These are phyloP conservation scores for Hyaloscypha hepaticicola DNA, from an alignment of 495 filamentous ascomycete species.

Conservation along the genomic window DNA sequence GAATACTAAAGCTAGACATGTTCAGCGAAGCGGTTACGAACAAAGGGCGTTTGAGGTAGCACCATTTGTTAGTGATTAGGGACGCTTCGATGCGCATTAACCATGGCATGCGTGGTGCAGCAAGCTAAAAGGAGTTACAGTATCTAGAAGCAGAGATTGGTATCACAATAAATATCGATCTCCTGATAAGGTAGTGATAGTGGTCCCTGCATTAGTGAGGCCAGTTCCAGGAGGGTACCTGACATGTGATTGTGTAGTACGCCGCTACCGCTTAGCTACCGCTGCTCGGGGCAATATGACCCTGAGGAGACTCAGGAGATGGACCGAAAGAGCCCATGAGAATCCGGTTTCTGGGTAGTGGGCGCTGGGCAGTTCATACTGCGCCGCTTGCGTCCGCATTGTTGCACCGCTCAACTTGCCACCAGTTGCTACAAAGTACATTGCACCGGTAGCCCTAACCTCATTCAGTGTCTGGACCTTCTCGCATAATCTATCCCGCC, in stretches of 20 bases:
- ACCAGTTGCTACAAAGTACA: too few species aligned
- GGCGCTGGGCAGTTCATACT: too few species aligned
- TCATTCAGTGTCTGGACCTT: background rate
- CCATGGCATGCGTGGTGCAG: constrained; percentile 30
- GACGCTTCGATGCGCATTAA: constrained; percentile 14
- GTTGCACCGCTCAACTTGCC: too few species aligned
- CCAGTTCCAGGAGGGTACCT: too few species aligned
- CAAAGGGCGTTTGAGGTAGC: background rate
- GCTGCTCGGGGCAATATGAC: background rate
- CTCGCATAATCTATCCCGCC: background rate
- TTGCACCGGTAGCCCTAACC: background rate
- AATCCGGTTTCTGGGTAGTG: background rate
- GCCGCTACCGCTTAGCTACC: too few species aligned
- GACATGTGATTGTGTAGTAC: background rate
- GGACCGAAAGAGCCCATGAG: background rate
- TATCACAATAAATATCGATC: constrained; percentile 20
- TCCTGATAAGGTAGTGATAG: background rate
- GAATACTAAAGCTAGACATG: constrained; percentile 3
- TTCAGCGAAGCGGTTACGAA: background rate
- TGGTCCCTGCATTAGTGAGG: background rate
- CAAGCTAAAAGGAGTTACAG: constrained; percentile 30
- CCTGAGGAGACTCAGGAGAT: background rate
- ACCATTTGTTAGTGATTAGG: constrained; percentile 6
- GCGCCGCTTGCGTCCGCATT: background rate
- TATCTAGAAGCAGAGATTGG: constrained; percentile 21